phyloP scores from a whole-genome alignment of 768 basidiomycete genomes.

The Auricularia sp. region DNA sequence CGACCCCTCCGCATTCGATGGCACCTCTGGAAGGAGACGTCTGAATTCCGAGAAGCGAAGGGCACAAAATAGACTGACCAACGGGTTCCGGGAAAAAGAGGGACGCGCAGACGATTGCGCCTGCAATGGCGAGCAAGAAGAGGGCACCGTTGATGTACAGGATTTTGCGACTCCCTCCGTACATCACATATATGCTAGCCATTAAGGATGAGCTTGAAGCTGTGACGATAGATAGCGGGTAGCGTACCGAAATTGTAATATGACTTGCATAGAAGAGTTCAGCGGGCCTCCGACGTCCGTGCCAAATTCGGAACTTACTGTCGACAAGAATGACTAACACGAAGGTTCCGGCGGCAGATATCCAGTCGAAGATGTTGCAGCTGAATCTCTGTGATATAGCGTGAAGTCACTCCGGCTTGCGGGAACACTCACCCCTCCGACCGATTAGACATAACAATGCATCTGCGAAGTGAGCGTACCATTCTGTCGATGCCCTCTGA shows the following conservation, averaged over 20 bases:
- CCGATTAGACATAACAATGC: too few species aligned
- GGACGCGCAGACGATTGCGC: background rate
- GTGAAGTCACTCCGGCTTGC: background rate
- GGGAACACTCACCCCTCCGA: background rate
- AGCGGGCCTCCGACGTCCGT: too few species aligned
- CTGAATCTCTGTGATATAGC: background rate
- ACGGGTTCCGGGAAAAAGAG: background rate
- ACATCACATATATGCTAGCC: background rate
- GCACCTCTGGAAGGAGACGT: background rate
- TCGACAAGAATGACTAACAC: background rate
- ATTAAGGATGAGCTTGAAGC: background rate
- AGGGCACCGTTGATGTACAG: background rate
- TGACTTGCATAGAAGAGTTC: background rate
- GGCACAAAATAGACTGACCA: background rate
- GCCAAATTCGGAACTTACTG: background rate
- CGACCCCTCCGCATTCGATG: background rate
- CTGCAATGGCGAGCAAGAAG: background rate
- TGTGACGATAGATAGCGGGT: background rate
- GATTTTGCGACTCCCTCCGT: background rate
- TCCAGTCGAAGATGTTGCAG: background rate
- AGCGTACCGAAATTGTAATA: background rate
- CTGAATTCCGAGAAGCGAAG: background rate
- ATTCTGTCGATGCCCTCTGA: background rate
- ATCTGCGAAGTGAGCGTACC: background rate
- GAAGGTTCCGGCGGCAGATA: background rate